These are phyloP conservation scores for Taphrina deformans DNA, from an alignment of 1,139 yeast genomes.

Conservation along the genomic window DNA sequence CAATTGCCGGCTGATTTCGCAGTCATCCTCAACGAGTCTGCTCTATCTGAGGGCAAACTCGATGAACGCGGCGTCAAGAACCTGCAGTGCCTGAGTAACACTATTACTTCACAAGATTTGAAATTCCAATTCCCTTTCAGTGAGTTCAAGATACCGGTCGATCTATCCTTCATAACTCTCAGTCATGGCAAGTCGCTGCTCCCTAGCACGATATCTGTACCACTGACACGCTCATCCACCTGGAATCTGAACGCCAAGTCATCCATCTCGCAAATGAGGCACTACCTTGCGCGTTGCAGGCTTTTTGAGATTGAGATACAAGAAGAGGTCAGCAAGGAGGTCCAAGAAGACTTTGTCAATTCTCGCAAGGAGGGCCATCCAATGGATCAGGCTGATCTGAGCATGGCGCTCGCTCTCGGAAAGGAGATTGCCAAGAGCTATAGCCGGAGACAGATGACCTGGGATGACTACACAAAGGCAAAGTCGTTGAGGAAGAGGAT, in stretches of 20 bases:
- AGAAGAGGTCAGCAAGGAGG: constrained; percentile 30
- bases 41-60: constrained; percentile 35
- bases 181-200: constrained; percentile 36
- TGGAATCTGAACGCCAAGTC: constrained; percentile 1
- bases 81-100: constrained; percentile 23
- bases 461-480: constrained; percentile 21
- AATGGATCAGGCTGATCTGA: constrained; percentile 32
- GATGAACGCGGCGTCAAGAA: constrained; percentile 36
- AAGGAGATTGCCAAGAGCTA: constrained; percentile 29
- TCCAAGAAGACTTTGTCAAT: constrained; percentile 35
- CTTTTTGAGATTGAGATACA: constrained; percentile 25
- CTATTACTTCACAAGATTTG: constrained; percentile 32
- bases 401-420: constrained; percentile 29
- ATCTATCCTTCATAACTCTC: constrained; percentile 29
- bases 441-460: constrained; percentile 33
- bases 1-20: constrained; percentile 34
- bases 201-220: constrained; percentile 27
- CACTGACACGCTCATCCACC: constrained; percentile 1
- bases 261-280: neutral
- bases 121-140: constrained; percentile 35
- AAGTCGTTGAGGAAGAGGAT: neutral
- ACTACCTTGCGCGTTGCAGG: constrained; percentile 20
- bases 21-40: constrained; percentile 35
- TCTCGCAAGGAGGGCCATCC: constrained; percentile 33
- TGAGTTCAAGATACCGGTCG: constrained; percentile 33